Evolutionary conservation across 371 early-diverging fungal species (phyloP).

Genomic region (Actinomucor elegans): DNA sequence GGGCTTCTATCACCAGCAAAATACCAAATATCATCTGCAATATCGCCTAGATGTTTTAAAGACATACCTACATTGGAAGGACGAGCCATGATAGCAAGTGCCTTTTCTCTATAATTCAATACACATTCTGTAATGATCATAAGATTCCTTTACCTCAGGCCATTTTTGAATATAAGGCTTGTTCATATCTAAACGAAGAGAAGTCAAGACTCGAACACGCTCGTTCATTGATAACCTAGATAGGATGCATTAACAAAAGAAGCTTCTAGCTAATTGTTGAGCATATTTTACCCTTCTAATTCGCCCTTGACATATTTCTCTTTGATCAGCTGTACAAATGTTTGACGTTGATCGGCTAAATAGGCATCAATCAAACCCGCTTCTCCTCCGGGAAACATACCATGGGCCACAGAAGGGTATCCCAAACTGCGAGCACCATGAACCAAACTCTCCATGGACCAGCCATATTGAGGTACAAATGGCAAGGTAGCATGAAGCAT

Average conservation of each 20-base stretch:
- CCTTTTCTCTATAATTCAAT: too few species aligned
- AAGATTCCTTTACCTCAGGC: conserved; percentile 64
- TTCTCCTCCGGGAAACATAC: conserved; percentile 68
- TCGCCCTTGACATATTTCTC: conserved; percentile 33
- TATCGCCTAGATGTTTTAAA: conserved; percentile 62
- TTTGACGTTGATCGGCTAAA: conserved; percentile 60
- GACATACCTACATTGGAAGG: conserved; percentile 73
- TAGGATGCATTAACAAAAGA: too few species aligned
- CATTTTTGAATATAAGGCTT: conserved; percentile 74
- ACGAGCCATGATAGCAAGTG: conserved; percentile 79
- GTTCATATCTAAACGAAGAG: conserved; percentile 70
- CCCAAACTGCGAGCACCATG: conserved; percentile 71
- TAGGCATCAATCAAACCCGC: conserved; percentile 78
- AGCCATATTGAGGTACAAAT: conserved; percentile 72
- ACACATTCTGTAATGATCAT: too few species aligned
- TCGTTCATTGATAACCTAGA: conserved; percentile 44
- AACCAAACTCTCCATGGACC: conserved; percentile 68
- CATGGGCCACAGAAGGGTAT: conserved; percentile 73
- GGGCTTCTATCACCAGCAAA: conserved; percentile 84
- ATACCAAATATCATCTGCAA: conserved; percentile 87
- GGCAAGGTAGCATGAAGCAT: conserved; percentile 69
- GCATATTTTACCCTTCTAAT: conserved; percentile 46
- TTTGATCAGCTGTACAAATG: conserved; percentile 57
- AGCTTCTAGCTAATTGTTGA: too few species aligned
- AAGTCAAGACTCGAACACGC: conserved; percentile 65